Evolutionary conservation across 2,329 filamentous ascomycete genomes (phyloP).

Genomic region (Drechslerella coelobrocha): DNA sequence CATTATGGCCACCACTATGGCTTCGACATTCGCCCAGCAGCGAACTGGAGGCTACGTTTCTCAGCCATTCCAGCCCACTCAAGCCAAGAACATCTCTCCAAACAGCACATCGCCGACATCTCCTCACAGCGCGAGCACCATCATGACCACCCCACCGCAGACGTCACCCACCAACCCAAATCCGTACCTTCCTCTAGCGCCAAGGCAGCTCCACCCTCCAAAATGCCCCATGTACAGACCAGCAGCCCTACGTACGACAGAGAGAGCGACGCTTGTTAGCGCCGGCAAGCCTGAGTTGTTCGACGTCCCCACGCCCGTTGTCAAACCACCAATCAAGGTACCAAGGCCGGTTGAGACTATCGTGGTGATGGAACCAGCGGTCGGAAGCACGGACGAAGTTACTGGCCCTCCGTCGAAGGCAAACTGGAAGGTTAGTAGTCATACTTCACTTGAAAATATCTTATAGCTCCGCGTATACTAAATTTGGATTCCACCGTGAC

Average conservation of each 20-base stretch:
- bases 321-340: slow-evolving; percentile 19
- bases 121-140: slow-evolving; percentile 39
- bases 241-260: slow-evolving; percentile 54
- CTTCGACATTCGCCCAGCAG: slow-evolving; percentile 30
- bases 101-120: slow-evolving; percentile 45
- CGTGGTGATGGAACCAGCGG: slow-evolving; percentile 30
- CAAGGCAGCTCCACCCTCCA: slow-evolving; percentile 54
- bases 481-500: slow-evolving; percentile 2
- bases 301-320: slow-evolving; percentile 25
- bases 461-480: neutral
- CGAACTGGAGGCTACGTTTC: slow-evolving; percentile 15
- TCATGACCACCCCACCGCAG: slow-evolving; percentile 38
- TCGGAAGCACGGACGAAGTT: slow-evolving; percentile 50
- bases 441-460: neutral
- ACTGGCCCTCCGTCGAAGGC: slow-evolving; percentile 53
- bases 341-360: slow-evolving; percentile 23
- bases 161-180: slow-evolving; percentile 38
- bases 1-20: slow-evolving; percentile 43
- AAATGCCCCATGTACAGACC: slow-evolving; percentile 55
- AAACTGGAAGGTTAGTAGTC: slow-evolving; percentile 54
- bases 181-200: slow-evolving; percentile 50
- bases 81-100: slow-evolving; percentile 46
- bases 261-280: slow-evolving; percentile 50
- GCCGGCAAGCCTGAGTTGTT: slow-evolving; percentile 33
- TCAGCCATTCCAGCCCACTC: slow-evolving; percentile 32